Evolutionary conservation across 331 rosid species (phyloP).

Genomic region (Stylosanthes scabra): DNA sequence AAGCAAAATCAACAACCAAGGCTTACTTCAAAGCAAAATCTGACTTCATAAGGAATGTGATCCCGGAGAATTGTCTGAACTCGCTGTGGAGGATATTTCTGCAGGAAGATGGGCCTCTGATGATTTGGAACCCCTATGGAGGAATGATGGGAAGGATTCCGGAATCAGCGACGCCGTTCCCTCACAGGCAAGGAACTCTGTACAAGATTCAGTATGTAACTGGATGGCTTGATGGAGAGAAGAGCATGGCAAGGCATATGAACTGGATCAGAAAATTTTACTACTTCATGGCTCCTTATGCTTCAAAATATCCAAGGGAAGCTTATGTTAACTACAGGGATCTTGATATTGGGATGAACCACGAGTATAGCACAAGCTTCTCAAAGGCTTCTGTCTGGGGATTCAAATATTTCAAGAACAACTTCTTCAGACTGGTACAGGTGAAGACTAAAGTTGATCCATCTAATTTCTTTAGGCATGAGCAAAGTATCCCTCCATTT

Average conservation of each 20-base stretch:
- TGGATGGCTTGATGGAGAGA: conserved; percentile 53
- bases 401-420: conserved; percentile 64
- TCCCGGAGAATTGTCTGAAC: conserved; percentile 41
- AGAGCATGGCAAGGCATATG: conserved; percentile 52
- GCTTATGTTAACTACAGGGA: conserved; percentile 89
- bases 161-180: conserved; percentile 65
- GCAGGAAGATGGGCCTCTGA: conserved; percentile 48
- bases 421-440: conserved; percentile 58
- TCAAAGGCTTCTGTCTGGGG: conserved; percentile 63
- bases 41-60: conserved; percentile 52
- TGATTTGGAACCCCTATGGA: conserved; percentile 80
- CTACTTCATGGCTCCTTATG: conserved; percentile 62
- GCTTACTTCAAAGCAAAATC: conserved; percentile 53
- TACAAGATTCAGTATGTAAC: conserved; percentile 62
- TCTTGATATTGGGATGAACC: conserved; percentile 81
- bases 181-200: conserved; percentile 76
- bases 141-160: conserved; percentile 70
- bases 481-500: conserved; percentile 74
- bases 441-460: conserved; percentile 77
- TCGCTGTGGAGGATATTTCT: conserved; percentile 61
- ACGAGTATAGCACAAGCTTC: conserved; percentile 36
- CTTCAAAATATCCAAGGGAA: conserved; percentile 63
- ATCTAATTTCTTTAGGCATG: conserved; percentile 75
- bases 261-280: conserved; percentile 70
- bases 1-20: conserved; percentile 38